These are phyloP conservation scores for Globisporangium paroecandrum DNA, from an alignment of 352 stramenopile species.

Conservation along the genomic window DNA sequence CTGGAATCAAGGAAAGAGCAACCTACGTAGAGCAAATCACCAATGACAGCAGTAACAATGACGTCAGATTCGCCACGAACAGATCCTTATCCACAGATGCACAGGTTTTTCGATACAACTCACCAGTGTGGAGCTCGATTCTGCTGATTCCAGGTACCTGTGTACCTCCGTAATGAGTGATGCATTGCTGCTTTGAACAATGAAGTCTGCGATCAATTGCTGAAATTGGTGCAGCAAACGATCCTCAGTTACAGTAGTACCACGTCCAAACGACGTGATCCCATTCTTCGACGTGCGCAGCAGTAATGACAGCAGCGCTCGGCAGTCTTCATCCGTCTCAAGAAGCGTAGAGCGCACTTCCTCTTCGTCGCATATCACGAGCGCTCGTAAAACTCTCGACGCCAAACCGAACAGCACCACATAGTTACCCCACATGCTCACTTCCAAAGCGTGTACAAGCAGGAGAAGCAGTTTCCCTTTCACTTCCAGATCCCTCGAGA, in stretches of 20 bases:
- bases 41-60: not conserved
- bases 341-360: conserved; percentile 4
- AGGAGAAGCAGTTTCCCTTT: conserved; percentile 7
- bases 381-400: not conserved
- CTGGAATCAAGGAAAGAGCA: conserved; percentile 7
- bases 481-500: conserved; percentile 21
- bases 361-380: not conserved
- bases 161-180: conserved; percentile 1
- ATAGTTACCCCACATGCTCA: not conserved
- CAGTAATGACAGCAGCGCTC: conserved; percentile 28
- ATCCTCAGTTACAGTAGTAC: not conserved
- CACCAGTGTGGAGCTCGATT: conserved; percentile 2
- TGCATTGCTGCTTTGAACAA: conserved; percentile 15
- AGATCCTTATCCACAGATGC: not conserved
- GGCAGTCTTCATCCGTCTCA: conserved; percentile 4
- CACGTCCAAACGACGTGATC: not conserved
- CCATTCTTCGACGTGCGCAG: conserved; percentile 13
- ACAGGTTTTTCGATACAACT: not conserved
- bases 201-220: conserved; percentile 33
- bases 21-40: not conserved
- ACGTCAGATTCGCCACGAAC: not conserved
- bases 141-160: not conserved
- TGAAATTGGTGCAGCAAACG: conserved; percentile 12
- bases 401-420: not conserved
- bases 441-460: conserved; percentile 3